phyloP scores from a whole-genome alignment of 345 rosid genomes.

The Lepidium didymum region DNA sequence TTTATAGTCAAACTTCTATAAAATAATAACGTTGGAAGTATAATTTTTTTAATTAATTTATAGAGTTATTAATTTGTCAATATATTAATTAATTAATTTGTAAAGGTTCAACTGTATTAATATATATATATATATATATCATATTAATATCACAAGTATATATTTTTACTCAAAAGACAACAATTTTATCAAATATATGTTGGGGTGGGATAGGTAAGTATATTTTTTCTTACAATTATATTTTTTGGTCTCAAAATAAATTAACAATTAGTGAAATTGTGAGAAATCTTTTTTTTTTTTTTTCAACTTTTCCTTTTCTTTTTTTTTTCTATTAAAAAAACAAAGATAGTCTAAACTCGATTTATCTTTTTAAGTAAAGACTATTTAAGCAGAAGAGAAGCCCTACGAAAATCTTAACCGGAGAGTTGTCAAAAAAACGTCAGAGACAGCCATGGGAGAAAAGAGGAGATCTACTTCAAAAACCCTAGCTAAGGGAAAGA shows the following conservation, averaged over 20 bases:
- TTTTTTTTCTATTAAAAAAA: background rate
- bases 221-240: no score
- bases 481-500: slow-evolving; percentile 13
- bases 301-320: background rate
- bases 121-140: no score
- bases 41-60: no score
- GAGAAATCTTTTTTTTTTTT: background rate
- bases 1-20: no score
- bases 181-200: background rate
- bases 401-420: slow-evolving; percentile 8
- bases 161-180: background rate
- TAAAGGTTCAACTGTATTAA: no score
- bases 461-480: slow-evolving; percentile 19
- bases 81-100: no score
- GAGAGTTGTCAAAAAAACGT: background rate
- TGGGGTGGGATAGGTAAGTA: background rate
- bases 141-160: no score
- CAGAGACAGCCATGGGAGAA: slow-evolving; percentile 15
- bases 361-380: no score
- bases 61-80: no score
- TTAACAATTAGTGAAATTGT: background rate
- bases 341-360: no score
- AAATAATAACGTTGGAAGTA: no score
- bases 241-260: background rate
- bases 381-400: background rate